phyloP scores from a whole-genome alignment of 306 rosid genomes.

The Fagus sylvatica region DNA sequence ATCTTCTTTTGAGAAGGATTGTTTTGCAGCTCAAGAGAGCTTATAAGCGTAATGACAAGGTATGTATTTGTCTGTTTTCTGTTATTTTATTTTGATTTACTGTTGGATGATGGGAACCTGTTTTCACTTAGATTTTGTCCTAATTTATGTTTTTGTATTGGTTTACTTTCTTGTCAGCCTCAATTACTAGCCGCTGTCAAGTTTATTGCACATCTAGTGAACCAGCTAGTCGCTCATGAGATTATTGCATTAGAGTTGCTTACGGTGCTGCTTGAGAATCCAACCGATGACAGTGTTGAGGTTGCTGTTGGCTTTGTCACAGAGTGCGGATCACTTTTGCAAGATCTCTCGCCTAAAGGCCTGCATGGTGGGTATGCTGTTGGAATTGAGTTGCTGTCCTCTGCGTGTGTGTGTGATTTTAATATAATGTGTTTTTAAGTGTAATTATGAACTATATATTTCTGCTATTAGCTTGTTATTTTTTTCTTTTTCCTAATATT shows the following conservation, averaged over 20 bases:
- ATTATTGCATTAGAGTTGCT: conserved; percentile 87
- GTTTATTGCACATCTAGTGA: conserved; percentile 88
- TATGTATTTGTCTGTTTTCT: conserved; percentile 12
- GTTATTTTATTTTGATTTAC: background rate
- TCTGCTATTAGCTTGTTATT: background rate
- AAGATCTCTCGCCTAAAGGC: conserved; percentile 88
- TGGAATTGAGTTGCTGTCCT: conserved; percentile 12
- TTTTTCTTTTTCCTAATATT: background rate
- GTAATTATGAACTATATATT: background rate
- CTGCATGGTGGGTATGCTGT: conserved; percentile 71
- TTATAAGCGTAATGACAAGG: conserved; percentile 93
- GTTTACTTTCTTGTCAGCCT: conserved; percentile 52
- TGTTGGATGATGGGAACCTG: background rate
- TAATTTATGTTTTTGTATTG: conserved; percentile 10
- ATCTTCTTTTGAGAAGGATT: conserved; percentile 83
- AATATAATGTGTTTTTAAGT: too few relatives aligned
- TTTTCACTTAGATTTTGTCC: background rate
- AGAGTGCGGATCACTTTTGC: conserved; percentile 84
- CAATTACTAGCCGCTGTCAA: conserved; percentile 95
- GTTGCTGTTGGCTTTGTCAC: conserved; percentile 98
- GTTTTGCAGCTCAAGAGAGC: conserved; percentile 93
- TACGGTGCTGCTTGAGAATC: conserved; percentile 86
- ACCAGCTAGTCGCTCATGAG: conserved; percentile 93
- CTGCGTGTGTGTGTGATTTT: too few relatives aligned
- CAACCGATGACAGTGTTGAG: conserved; percentile 93